Evolutionary conservation across 1,139 yeast species (phyloP).

Genomic region (Diutina scorzettiae): DNA sequence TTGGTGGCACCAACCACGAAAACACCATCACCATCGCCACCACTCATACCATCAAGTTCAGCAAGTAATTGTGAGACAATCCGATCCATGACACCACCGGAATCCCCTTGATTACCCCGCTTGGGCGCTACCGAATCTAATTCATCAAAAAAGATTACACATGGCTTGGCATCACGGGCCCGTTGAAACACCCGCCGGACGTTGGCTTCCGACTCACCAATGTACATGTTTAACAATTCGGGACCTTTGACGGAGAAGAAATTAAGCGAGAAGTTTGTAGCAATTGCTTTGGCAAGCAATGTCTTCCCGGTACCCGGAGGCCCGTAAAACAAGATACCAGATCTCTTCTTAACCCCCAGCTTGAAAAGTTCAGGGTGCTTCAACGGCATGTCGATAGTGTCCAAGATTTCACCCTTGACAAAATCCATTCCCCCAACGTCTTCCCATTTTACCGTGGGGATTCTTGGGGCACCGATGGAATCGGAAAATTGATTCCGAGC

Average conservation of each 20-base stretch:
- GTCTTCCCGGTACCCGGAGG: constrained; percentile 99
- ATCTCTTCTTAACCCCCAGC: constrained; percentile 82
- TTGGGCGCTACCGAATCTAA: constrained; percentile 96
- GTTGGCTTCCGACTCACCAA: constrained; percentile 97
- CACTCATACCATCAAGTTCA: constrained; percentile 92
- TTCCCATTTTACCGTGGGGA: constrained; percentile 92
- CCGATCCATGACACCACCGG: constrained; percentile 98
- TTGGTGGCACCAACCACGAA: constrained; percentile 97
- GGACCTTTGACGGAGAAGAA: constrained; percentile 96
- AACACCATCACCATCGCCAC: constrained; percentile 75
- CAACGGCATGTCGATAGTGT: constrained; percentile 91
- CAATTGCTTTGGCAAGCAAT: constrained; percentile 87
- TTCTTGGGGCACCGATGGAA: constrained; percentile 93
- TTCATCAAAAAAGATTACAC: constrained; percentile 95
- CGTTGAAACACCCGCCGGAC: constrained; percentile 87
- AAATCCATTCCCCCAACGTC: constrained; percentile 87
- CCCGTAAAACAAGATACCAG: constrained; percentile 90
- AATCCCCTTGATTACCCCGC: constrained; percentile 95
- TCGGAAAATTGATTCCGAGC: constrained; percentile 87
- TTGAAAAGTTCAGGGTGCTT: constrained; percentile 84
- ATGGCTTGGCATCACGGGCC: constrained; percentile 93
- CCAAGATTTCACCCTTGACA: constrained; percentile 85
- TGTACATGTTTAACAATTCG: constrained; percentile 88
- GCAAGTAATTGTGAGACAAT: constrained; percentile 91
- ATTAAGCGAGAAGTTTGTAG: constrained; percentile 84